phyloP scores from a whole-genome alignment of 805 yeast species.

The Candida berthetii region DNA sequence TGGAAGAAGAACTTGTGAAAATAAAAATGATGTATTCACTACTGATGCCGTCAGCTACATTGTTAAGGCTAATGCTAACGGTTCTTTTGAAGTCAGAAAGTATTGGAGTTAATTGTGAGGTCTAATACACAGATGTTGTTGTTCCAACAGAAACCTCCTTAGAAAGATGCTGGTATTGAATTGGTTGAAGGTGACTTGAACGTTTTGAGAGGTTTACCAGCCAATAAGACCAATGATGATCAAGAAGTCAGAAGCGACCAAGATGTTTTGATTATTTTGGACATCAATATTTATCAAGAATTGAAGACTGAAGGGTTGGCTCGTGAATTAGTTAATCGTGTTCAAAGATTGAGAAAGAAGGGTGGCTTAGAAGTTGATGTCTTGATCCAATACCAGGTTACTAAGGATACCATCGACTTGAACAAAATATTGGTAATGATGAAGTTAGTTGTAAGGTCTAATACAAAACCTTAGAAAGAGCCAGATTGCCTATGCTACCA shows the following conservation, averaged over 20 bases:
- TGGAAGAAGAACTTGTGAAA: conserved; percentile 19
- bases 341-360: conserved; percentile 96
- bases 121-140: conserved; percentile 76
- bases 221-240: conserved; percentile 54
- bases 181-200: conserved; percentile 84
- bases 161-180: conserved; percentile 74
- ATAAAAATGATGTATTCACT: conserved; percentile 15
- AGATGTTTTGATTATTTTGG: conserved; percentile 86
- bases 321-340: conserved; percentile 94
- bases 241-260: conserved; percentile 84
- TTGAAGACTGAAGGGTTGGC: conserved; percentile 92
- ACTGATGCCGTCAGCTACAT: conserved; percentile 49
- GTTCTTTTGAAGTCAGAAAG: conserved; percentile 97
- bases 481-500: conserved; percentile 60
- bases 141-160: conserved; percentile 61
- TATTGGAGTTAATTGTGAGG: conserved; percentile 68
- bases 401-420: conserved; percentile 63
- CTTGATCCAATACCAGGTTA: conserved; percentile 68
- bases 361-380: conserved; percentile 93
- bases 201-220: conserved; percentile 86
- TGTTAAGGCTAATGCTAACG: conserved; percentile 87
- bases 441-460: no score
- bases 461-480: no score
- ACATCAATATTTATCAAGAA: conserved; percentile 81
- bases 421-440: no score